Evolutionary conservation across 148 eudicot genomes (phyloP).

Genomic region (Chenopodium formosanum): DNA sequence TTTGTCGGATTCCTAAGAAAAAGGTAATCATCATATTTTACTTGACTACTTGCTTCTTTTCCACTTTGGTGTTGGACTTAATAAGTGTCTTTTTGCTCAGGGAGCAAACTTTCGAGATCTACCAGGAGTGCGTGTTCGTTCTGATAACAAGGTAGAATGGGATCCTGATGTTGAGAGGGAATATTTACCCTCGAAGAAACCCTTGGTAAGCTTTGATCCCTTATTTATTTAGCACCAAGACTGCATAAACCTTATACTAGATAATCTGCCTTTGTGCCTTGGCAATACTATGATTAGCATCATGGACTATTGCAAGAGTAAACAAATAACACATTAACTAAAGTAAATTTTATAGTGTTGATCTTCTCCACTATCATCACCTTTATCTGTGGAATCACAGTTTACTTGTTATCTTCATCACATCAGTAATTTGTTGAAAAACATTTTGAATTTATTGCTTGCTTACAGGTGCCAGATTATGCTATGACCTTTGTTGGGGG

Average conservation of each 20-base stretch:
- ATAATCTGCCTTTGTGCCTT: background rate
- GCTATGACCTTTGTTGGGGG: conserved; percentile 68
- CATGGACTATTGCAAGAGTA: too few relatives aligned
- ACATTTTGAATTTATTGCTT: background rate
- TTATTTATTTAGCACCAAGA: background rate
- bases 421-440: background rate
- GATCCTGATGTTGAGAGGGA: conserved; percentile 58
- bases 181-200: conserved; percentile 58
- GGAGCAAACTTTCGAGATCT: conserved; percentile 82
- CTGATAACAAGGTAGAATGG: conserved; percentile 57
- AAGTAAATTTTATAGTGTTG: too few relatives aligned
- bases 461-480: conserved; percentile 68
- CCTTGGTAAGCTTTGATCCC: conserved; percentile 46
- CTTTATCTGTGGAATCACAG: too few relatives aligned
- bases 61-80: background rate
- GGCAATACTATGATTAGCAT: too few relatives aligned
- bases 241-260: background rate
- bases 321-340: too few relatives aligned
- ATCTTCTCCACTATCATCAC: too few relatives aligned
- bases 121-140: conserved; percentile 57
- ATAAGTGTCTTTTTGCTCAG: conserved; percentile 29
- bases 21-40: conserved; percentile 43
- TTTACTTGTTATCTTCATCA: too few relatives aligned
- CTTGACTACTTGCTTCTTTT: background rate
- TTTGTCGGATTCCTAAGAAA: conserved; percentile 54